Base-by-base conservation (phyloP, 371 early-diverging fungal genomes). In the Blakeslea trispora region DNA sequence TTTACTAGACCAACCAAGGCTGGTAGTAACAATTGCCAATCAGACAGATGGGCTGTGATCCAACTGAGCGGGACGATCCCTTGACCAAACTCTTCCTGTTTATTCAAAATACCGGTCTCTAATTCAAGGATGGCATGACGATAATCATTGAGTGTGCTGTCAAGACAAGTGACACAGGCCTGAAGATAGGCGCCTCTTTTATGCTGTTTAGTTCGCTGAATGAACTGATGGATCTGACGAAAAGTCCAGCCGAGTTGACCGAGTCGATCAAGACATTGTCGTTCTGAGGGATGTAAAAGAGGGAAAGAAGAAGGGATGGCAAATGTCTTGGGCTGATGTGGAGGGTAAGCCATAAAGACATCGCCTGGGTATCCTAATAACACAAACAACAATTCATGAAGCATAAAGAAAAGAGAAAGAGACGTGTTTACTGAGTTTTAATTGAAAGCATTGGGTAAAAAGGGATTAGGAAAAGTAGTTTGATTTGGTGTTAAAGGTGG, bases 311-410 rank as follows among this genome's bases (percentile, higher is more conserved):
- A 46, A 11, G 74, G 63, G 32, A 89, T 75, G 19, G 77, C 80
- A 68, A 81, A 86, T 7, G 86, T 85, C 1, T 62, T 72, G 9
- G 88, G 50, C 1, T 50, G 69, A 21, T 58, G 58, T 5, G 75
- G 61, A 5, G 87, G 88, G 50, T 63, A 66, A 3, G 87, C 83
- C 6, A 76, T 68, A 66, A 90, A 89, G 35, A 91, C 70, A 59
- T 85, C 83, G 31, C 89, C 86, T 15, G 87, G 75, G 55, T 80
- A 75, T 8, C 92, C 92, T 15, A 84, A 74, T 28, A 91, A 72
- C 10, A 82, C 80, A 56, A 88, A 73, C 37, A 91, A 76, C 45
- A 91, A 70, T 77, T 91, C 92, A 71, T 91, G 92, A 28, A 90
- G 81, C 92, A 91, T 91, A 13, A 23, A 41, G 14, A 50, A 17